Evolutionary conservation across 352 stramenopile species (phyloP).

Genomic region (Pythium apleroticum): DNA sequence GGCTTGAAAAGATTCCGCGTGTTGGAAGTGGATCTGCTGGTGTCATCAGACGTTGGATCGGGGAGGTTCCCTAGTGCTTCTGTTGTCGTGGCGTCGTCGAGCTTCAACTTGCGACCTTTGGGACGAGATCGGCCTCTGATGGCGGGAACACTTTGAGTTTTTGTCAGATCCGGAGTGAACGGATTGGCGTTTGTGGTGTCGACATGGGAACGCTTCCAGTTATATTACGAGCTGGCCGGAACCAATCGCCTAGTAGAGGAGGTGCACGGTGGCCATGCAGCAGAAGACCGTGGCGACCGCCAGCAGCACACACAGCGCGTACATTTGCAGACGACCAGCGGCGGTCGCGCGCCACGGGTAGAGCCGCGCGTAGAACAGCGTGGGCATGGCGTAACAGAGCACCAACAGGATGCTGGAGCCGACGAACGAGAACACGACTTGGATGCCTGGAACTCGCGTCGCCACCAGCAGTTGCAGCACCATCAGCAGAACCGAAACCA

Average conservation of each 20-base stretch:
- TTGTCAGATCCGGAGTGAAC: background rate
- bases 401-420: constrained; percentile 70
- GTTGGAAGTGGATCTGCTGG: background rate
- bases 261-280: constrained; percentile 52
- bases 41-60: background rate
- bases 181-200: no score
- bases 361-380: constrained; percentile 56
- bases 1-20: background rate
- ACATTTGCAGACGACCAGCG: constrained; percentile 30
- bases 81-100: background rate
- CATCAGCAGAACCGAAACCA: constrained; percentile 27
- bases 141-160: background rate
- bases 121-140: background rate
- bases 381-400: constrained; percentile 71
- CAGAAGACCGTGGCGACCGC: constrained; percentile 53
- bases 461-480: constrained; percentile 25
- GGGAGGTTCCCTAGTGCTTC: background rate
- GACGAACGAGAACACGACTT: constrained; percentile 77
- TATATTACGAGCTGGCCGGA: background rate
- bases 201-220: background rate
- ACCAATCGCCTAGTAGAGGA: constrained; percentile 12
- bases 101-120: background rate
- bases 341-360: constrained; percentile 40
- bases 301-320: constrained; percentile 31
- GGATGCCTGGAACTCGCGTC: constrained; percentile 26